Conservation (phyloP, 768 basidiomycete genomes). For the Rhodosporidiobolus odoratus region DNA sequence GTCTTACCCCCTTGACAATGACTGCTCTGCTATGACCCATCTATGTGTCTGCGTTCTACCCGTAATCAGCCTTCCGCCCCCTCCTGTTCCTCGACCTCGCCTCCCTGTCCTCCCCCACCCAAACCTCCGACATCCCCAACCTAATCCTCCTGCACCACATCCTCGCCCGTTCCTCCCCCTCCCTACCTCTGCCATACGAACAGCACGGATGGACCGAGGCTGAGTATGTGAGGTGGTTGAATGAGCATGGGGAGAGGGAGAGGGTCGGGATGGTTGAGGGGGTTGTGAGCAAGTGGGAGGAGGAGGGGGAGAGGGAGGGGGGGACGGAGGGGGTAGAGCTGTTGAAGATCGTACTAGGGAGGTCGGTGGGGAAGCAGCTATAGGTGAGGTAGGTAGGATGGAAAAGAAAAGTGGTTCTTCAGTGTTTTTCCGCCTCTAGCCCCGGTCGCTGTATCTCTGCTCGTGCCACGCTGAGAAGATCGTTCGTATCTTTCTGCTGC, state of each 20-base stretch:
- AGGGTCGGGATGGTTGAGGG: conserved; percentile 73
- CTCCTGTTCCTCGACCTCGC: conserved; percentile 81
- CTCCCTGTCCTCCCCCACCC: conserved; percentile 59
- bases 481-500: too few relatives aligned
- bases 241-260: conserved; percentile 79
- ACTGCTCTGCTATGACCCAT: too few relatives aligned
- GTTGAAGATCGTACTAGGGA: not conserved
- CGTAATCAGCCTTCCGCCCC: conserved; percentile 56
- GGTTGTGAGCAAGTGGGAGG: conserved; percentile 69
- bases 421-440: too few relatives aligned
- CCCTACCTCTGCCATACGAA: conserved; percentile 63
- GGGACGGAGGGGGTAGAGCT: not conserved
- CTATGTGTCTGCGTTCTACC: not conserved
- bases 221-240: conserved; percentile 94
- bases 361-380: not conserved
- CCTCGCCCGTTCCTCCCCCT: conserved; percentile 71
- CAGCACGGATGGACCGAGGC: conserved; percentile 90
- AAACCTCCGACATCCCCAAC: conserved; percentile 67
- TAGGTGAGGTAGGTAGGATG: not conserved
- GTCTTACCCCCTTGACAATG: too few relatives aligned
- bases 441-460: too few relatives aligned
- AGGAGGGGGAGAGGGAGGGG: not conserved
- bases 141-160: conserved; percentile 81
- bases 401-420: too few relatives aligned
- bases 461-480: too few relatives aligned